Evolutionary conservation across 768 basidiomycete species (phyloP), one percentile per base, ranked within the genome.

Genomic region (Omphalotus guepiniiformis): DNA sequence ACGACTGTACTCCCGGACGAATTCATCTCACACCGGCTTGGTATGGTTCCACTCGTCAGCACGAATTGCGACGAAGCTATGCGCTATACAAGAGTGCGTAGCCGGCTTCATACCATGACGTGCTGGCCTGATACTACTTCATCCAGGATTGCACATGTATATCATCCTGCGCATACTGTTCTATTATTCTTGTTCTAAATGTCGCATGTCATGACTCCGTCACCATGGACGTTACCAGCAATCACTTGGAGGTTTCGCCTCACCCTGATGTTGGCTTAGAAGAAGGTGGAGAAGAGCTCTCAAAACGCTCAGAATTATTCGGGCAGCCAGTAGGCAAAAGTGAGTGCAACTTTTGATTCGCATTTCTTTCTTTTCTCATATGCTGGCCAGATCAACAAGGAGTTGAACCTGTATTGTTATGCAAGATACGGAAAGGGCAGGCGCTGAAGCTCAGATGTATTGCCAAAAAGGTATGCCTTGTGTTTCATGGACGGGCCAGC

Each of bases 1-100:
- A 93, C 92, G 4, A 83, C 90, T 2, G 94, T 96, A 3, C 70
- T 99, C 18, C 91, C 94, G 2, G 96, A 99, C 67, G 96, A 99
- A 69, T 96, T 93, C 70, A 87, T 99, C 51, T 91, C 93, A 0
- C 96, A 99, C 65, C 82, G 96, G 42, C 74, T 99, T 25, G 96
- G 96, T 19, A 87, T 96, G 81, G 76, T 99, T 23, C 96, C 96
- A 6, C 73, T 99, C 19, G 73, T 85, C 42, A 94, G 91, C 65
- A 73, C 82, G 30, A 89, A 88, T 54, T 94, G 92, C 55, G 90
- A 93, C 52, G 89, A 92, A 59, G 89, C 81, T 18, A 88, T 98
- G 64, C 76, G 84, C 51, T 85, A 85, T 57, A 84, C 82, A 42
- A 74, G 86, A 61, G 88, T 84, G 55, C 46, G 79, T 69, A 16